Conservation (phyloP, 257 asterid species). For the Solanum rostratum region DNA sequence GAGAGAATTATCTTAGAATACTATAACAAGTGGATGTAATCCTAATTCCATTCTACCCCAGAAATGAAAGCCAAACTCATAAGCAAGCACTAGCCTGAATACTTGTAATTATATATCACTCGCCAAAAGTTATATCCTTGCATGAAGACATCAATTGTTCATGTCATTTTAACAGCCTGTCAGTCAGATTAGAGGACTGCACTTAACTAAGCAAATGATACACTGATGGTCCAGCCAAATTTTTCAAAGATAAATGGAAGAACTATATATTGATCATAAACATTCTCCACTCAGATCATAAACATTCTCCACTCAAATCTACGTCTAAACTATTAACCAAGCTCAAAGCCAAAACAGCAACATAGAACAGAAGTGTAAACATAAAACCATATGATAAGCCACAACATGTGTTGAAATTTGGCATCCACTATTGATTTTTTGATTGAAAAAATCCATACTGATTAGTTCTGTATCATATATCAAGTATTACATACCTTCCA, state of each 20-base stretch:
- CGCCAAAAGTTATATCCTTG: not conserved
- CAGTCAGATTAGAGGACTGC: not conserved
- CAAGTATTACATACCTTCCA: conserved; percentile 39
- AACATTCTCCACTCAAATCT: not conserved
- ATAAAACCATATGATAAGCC: not conserved
- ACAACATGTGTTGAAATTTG: not conserved
- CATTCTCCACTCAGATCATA: not conserved
- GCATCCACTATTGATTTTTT: not conserved
- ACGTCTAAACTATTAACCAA: not conserved
- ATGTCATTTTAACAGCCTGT: not conserved
- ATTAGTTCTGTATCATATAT: no score
- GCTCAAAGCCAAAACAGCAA: not conserved
- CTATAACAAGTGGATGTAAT: not conserved
- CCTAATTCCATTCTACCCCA: not conserved
- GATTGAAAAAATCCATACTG: no score
- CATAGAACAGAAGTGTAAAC: not conserved
- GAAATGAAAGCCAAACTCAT: not conserved
- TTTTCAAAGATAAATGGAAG: not conserved
- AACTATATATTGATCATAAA: not conserved
- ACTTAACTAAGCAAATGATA: not conserved
- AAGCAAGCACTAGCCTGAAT: not conserved
- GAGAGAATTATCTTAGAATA: not conserved
- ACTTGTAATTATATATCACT: not conserved
- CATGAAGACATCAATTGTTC: not conserved
- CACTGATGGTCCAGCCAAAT: not conserved